phyloP scores from a whole-genome alignment of 148 eudicot species.

The Vaccinium myrtillus region DNA sequence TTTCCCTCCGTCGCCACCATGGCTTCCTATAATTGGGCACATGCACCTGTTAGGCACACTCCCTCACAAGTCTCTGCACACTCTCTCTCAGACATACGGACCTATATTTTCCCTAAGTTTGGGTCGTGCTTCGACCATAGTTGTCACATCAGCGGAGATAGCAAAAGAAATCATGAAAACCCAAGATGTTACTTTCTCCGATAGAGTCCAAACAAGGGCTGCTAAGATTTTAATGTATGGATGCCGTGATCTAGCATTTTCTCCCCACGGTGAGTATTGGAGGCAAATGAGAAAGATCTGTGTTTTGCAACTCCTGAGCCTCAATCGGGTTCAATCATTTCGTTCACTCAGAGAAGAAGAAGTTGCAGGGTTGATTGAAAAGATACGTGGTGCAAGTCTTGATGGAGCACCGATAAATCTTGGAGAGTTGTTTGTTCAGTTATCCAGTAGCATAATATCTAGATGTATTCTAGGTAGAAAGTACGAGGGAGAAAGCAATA shows the following conservation, averaged over 20 bases:
- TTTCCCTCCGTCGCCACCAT: not conserved
- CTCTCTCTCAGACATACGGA: not conserved
- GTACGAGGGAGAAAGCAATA: not conserved
- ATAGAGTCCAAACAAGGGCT: not conserved
- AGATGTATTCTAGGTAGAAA: not conserved
- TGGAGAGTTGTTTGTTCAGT: not conserved
- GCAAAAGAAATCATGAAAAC: slow-evolving; percentile 1
- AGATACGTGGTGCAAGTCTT: not conserved
- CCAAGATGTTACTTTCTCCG: not conserved
- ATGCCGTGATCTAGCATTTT: not conserved
- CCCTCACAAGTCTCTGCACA: not conserved
- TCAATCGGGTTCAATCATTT: not conserved
- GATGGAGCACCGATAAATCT: not conserved
- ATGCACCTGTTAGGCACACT: not conserved
- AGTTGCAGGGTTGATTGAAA: not conserved
- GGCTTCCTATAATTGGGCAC: slow-evolving; percentile 10
- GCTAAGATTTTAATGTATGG: not conserved
- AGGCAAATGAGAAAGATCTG: not conserved
- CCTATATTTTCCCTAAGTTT: not conserved
- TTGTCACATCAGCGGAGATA: not conserved
- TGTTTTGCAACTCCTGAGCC: not conserved
- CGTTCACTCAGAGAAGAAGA: not conserved
- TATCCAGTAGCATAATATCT: not conserved
- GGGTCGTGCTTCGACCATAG: not conserved
- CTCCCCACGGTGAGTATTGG: slow-evolving; percentile 4